Evolutionary conservation across 768 basidiomycete species (phyloP).

Genomic region (Hygrophorus pudorinus): DNA sequence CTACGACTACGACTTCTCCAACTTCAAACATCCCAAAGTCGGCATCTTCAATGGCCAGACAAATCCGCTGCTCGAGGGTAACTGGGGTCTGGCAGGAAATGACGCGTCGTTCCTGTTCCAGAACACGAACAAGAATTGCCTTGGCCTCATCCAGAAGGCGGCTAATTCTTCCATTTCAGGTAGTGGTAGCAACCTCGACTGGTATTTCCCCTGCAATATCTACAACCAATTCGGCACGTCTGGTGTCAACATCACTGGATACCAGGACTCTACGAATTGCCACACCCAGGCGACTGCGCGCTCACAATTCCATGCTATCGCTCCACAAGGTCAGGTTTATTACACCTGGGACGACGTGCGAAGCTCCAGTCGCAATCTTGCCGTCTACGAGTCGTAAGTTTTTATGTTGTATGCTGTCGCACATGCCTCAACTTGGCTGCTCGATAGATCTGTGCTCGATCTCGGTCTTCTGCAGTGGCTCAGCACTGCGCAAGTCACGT

Average conservation of each 20-base stretch:
- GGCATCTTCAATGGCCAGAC: conserved; percentile 66
- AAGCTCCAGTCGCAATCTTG: conserved; percentile 64
- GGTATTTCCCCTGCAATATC: conserved; percentile 98
- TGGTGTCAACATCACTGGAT: conserved; percentile 58
- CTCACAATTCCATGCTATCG: conserved; percentile 35
- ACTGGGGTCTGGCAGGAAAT: conserved; percentile 73
- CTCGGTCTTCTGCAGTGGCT: conserved; percentile 82
- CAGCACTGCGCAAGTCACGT: conserved; percentile 66
- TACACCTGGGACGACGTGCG: conserved; percentile 86
- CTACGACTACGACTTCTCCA: conserved; percentile 83
- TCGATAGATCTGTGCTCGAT: conserved; percentile 73
- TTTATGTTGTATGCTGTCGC: background rate
- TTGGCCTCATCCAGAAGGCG: conserved; percentile 64
- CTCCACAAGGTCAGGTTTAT: conserved; percentile 77
- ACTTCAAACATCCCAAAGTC: conserved; percentile 74
- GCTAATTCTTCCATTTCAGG: conserved; percentile 62
- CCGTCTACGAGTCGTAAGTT: conserved; percentile 89
- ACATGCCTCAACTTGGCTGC: conserved; percentile 1
- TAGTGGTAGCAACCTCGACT: conserved; percentile 54
- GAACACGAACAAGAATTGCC: conserved; percentile 77
- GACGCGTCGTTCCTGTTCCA: conserved; percentile 96
- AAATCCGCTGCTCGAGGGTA: conserved; percentile 75
- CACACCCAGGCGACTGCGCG: conserved; percentile 54
- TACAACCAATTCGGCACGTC: conserved; percentile 60
- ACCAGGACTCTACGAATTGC: conserved; percentile 57